These are phyloP conservation scores for Colletotrichum chlorophyti DNA, from an alignment of 2,329 filamentous ascomycete genomes.

Conservation along the genomic window DNA sequence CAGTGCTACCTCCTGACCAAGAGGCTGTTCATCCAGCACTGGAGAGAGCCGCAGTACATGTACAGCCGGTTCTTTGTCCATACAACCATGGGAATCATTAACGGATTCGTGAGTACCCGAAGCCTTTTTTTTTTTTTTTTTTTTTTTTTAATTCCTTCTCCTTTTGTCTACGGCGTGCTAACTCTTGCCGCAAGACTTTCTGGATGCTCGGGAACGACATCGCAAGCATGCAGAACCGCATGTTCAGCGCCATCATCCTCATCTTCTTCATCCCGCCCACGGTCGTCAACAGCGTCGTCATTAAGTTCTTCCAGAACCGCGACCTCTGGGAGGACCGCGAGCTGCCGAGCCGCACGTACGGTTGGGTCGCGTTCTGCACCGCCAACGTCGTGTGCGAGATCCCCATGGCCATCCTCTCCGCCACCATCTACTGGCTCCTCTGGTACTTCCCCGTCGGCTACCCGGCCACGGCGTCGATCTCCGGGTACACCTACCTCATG, in stretches of 20 bases:
- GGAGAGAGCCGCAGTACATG: slow-evolving; percentile 78
- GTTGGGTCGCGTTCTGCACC: slow-evolving; percentile 78
- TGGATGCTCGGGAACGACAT: slow-evolving; percentile 71
- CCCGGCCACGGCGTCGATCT: slow-evolving; percentile 66
- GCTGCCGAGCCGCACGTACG: slow-evolving; percentile 76
- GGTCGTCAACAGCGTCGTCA: slow-evolving; percentile 75
- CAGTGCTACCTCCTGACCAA: slow-evolving; percentile 74
- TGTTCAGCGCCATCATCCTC: slow-evolving; percentile 73
- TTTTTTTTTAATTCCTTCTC: too few species aligned
- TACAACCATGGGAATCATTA: slow-evolving; percentile 77
- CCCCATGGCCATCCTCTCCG: slow-evolving; percentile 69
- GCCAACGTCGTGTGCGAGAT: slow-evolving; percentile 78
- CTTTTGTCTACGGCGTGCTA: background rate
- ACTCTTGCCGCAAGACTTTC: slow-evolving; percentile 64
- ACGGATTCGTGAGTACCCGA: slow-evolving; percentile 56
- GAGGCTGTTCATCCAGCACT: slow-evolving; percentile 75
- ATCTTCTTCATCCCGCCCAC: slow-evolving; percentile 72
- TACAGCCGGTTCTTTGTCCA: slow-evolving; percentile 79
- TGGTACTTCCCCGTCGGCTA: slow-evolving; percentile 82
- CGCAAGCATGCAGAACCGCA: slow-evolving; percentile 76
- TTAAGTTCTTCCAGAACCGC: slow-evolving; percentile 80
- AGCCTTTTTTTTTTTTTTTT: accelerated
- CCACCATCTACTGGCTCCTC: slow-evolving; percentile 72
- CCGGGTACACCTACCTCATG: slow-evolving; percentile 83
- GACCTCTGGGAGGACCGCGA: slow-evolving; percentile 77